phyloP scores from a whole-genome alignment of 805 yeast genomes.

The Ogataea parapolymorpha region DNA sequence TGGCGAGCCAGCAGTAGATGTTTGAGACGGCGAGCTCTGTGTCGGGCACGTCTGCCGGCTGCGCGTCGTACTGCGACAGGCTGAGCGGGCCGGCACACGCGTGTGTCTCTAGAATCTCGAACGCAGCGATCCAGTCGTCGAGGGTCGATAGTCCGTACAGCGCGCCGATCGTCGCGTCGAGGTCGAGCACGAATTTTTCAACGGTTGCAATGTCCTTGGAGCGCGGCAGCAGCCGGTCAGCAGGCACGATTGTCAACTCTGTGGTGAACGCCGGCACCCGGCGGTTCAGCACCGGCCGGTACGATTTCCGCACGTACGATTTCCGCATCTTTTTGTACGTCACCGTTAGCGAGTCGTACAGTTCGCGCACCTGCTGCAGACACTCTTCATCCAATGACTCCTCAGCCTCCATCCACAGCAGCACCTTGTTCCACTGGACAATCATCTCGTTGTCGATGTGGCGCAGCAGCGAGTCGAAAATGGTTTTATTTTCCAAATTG shows the following conservation, averaged over 20 bases:
- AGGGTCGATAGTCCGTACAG: constrained; percentile 55
- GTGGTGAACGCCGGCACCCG: constrained; percentile 40
- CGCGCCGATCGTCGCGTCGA: constrained; percentile 60
- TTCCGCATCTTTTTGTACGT: constrained; percentile 66
- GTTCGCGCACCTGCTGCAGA: constrained; percentile 19
- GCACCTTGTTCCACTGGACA: constrained; percentile 45
- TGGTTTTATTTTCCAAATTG: constrained; percentile 55
- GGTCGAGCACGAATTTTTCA: constrained; percentile 56
- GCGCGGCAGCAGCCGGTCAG: constrained; percentile 29
- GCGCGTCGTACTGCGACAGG: constrained; percentile 53
- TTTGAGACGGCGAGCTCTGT: constrained; percentile 62
- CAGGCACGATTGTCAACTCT: constrained; percentile 38
- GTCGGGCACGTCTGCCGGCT: constrained; percentile 39
- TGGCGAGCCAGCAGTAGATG: constrained; percentile 65
- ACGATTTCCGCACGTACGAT: constrained; percentile 64
- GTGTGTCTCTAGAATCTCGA: constrained; percentile 69
- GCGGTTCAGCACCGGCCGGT: constrained; percentile 53
- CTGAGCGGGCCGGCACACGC: constrained; percentile 54
- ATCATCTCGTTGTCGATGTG: constrained; percentile 64
- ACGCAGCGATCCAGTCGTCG: constrained; percentile 77
- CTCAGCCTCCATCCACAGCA: constrained; percentile 24
- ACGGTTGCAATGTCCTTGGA: constrained; percentile 44
- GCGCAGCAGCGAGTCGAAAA: constrained; percentile 62
- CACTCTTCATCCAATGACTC: constrained; percentile 12
- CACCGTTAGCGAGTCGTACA: constrained; percentile 30